Evolutionary conservation across 371 early-diverging fungal species (phyloP).

Genomic region (Syncephalastrum monosporum): DNA sequence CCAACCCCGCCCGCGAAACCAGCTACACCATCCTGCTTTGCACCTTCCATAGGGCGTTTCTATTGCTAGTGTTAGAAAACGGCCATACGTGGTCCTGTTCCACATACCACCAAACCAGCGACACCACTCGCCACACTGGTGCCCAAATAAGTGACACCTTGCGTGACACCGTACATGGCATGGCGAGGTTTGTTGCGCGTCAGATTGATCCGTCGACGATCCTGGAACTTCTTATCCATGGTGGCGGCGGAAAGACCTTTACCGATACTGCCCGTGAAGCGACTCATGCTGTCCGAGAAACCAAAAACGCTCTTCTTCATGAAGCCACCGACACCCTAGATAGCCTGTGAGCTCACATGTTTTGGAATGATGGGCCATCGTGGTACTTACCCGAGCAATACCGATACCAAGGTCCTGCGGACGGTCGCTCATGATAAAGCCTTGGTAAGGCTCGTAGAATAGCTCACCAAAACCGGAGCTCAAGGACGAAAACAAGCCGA

Average conservation of each 20-base stretch:
- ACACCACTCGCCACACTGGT: conserved; percentile 78
- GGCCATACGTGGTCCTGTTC: not conserved
- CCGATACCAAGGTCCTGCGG: conserved; percentile 90
- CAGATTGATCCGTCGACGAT: conserved; percentile 64
- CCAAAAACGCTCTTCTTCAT: conserved; percentile 87
- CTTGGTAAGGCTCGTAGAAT: conserved; percentile 91
- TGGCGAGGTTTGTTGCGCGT: conserved; percentile 83
- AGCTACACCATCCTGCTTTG: conserved; percentile 74
- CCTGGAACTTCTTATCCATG: conserved; percentile 83
- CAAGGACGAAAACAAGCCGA: conserved; percentile 82
- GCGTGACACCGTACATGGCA: conserved; percentile 77
- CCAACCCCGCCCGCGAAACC: conserved; percentile 89
- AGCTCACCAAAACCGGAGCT: conserved; percentile 86
- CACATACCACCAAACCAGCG: conserved; percentile 72
- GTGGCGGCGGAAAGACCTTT: conserved; percentile 89
- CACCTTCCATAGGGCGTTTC: conserved; percentile 84
- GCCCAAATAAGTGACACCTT: conserved; percentile 77
- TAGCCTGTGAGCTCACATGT: not conserved
- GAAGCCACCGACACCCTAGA: conserved; percentile 48
- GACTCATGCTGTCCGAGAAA: conserved; percentile 79
- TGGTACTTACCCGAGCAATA: conserved; percentile 68
- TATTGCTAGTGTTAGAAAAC: conserved; percentile 3
- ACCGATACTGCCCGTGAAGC: conserved; percentile 83
- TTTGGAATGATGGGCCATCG: not conserved
- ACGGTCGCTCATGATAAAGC: conserved; percentile 83